Base-by-base conservation (phyloP, 1,284 basidiomycete species). In the Xerocomus minutiporus region DNA sequence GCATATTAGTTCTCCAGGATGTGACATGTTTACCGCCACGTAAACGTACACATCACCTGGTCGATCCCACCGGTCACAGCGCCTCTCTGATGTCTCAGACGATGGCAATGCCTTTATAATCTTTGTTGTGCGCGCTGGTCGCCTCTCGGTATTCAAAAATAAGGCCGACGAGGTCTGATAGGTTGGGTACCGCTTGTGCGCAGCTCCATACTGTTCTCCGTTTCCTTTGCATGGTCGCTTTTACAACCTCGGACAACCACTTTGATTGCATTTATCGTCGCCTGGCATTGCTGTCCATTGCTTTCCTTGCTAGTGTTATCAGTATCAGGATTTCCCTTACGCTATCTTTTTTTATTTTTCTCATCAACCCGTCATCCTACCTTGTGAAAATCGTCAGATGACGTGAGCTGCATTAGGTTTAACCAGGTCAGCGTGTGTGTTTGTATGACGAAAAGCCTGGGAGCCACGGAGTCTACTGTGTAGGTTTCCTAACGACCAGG, bases 11-110 rank as follows among this genome's bases (percentile, higher is more conserved):
- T 48, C 52, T 66, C 20, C 71, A 81, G 69, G 79, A 80, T 56
- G 72, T 81, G 58, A 66, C 77, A 55, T 69, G 71, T 44, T 62
- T 82, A 46, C 81, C 81, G 35, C 77, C 80, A 17, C 73, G 81
- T 62, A 83, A 83, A 68, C 77, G 81, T 54, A 69, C 76, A 25
- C 81, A 83, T 64, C 81, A 82, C 60, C 77, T 82, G 73, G 79
- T 82, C 66, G 72, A 78, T 63, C 65, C 67, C 28, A 58, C 56
- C 26, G 52, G 77, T 75, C 61, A 66, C 59, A 74, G 67, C 51
- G 68, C 75, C 47, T 71, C 78, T 43, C 58, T 82, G 58, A 80
- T 80, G 58, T 65, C 76, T 39, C 75, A 76, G 55, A 75, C 70
- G 56, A 73, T 82, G 71, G 62, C 68, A 70, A 56, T 70, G 65